phyloP scores from a whole-genome alignment of 2,329 filamentous ascomycete species.

The Shiraia sp. region DNA sequence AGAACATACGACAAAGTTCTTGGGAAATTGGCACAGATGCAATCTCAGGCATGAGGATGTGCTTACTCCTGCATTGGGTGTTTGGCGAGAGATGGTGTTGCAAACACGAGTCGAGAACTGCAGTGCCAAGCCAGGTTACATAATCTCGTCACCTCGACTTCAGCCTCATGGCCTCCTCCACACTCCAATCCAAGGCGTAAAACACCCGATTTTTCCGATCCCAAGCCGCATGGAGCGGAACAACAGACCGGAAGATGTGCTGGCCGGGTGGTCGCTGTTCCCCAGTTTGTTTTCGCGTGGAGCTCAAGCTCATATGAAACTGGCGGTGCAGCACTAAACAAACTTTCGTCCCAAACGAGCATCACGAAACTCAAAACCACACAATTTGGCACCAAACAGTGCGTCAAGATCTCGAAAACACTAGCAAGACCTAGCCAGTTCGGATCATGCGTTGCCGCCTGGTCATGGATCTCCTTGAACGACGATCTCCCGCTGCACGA shows the following conservation, averaged over 20 bases:
- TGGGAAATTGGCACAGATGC: too few relatives aligned
- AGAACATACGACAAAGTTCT: too few relatives aligned
- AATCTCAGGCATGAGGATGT: too few relatives aligned
- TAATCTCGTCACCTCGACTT: neutral
- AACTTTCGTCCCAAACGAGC: slow-evolving; percentile 20
- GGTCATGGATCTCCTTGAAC: slow-evolving; percentile 5
- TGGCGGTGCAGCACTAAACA: slow-evolving; percentile 33
- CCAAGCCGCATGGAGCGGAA: slow-evolving; percentile 9
- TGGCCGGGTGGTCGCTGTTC: slow-evolving; percentile 23
- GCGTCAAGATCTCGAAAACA: slow-evolving; percentile 21
- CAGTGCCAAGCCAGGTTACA: too few relatives aligned
- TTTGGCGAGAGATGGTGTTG: too few relatives aligned
- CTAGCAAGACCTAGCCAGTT: slow-evolving; percentile 6
- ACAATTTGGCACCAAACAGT: slow-evolving; percentile 10
- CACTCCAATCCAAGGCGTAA: slow-evolving; percentile 1
- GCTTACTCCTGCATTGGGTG: too few relatives aligned
- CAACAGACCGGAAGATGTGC: slow-evolving; percentile 22
- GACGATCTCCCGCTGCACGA: neutral
- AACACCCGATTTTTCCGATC: slow-evolving; percentile 3
- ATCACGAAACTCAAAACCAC: slow-evolving; percentile 24
- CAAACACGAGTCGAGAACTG: too few relatives aligned
- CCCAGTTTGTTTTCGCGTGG: slow-evolving; percentile 20
- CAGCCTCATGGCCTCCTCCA: slow-evolving; percentile 2
- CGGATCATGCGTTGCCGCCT: slow-evolving; percentile 5
- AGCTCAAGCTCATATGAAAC: slow-evolving; percentile 31